Base-by-base conservation (phyloP, 768 basidiomycete genomes). In the Pilatotrama ljubarskyi region DNA sequence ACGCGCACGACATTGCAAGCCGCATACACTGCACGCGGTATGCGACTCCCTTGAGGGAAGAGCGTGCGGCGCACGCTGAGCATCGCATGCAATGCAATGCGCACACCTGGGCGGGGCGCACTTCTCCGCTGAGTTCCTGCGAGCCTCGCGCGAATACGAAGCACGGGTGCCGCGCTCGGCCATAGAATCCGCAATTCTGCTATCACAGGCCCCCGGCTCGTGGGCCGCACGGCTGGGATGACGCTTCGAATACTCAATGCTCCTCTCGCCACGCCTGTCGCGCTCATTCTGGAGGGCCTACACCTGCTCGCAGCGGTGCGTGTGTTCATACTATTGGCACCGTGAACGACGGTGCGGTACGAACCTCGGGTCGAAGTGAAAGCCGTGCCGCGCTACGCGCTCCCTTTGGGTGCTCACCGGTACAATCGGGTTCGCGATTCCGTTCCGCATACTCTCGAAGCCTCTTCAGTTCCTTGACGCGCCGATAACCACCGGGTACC, bases 231-330 rank as follows among this genome's bases (percentile, higher is more conserved):
- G 29, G 29, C 29, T 32, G 29, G 29, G 29, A 4, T 10, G 29
- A 32, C 29, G 29, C 29, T 32, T 32, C 29, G 29, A 32, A 10
- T 10, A 32, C 10, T 32, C 29, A 32, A 32, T 32, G 29, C 29
- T 5, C 29, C 29, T 32, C 29, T n/a, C 43, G 20, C 32, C 42
- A 36, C 32, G 26, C 32, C 25, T 13, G 11, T 35, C 42, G 24
- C 40, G 7, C 40, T 25, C 42, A 24, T 11, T 20, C 13, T 36
- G 17, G 29, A 22, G 32, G 24, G 8, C 53, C 35, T 36, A 48
- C 55, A 48, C 44, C 44, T 55, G 55, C 55, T 55, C 44, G 44
- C 55, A 55, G 55, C 55, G 46, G 55, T 55, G 55, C 44, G 54
- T 37, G 44, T 47, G 32, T 10, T 14, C n/a, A 6, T 25, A 10